phyloP scores from a whole-genome alignment of 2,329 filamentous ascomycete genomes.

The Aspergillus novofumigatus region DNA sequence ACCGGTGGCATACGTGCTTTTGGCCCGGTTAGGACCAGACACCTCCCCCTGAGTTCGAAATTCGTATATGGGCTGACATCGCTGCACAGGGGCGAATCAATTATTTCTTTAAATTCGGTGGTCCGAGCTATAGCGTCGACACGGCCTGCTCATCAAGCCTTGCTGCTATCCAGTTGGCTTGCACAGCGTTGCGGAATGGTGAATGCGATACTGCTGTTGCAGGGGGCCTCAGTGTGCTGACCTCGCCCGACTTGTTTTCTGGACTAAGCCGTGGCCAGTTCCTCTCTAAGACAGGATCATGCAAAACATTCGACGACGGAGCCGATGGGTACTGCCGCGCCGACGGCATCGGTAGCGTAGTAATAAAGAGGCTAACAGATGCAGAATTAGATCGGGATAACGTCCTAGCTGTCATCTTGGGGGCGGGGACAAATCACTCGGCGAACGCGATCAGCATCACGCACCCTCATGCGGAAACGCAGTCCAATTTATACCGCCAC shows the following conservation, averaged over 20 bases:
- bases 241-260: constrained; percentile 73
- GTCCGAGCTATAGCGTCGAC: constrained; percentile 66
- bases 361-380: constrained; percentile 48
- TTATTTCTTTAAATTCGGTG: constrained; percentile 72
- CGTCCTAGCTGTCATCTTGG: constrained; percentile 40
- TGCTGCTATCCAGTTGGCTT: constrained; percentile 67
- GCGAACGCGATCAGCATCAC: constrained; percentile 44
- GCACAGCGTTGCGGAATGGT: constrained; percentile 65
- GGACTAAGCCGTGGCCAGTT: constrained; percentile 56
- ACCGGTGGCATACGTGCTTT: constrained; percentile 59
- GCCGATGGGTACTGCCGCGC: constrained; percentile 55
- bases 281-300: constrained; percentile 38
- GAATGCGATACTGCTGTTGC: constrained; percentile 77
- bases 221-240: constrained; percentile 67
- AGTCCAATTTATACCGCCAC: constrained; percentile 34
- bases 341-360: constrained; percentile 47
- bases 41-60: too few relatives aligned
- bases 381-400: constrained; percentile 48
- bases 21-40: constrained; percentile 39
- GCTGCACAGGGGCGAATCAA: constrained; percentile 51
- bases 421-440: constrained; percentile 41
- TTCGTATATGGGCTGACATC: too few relatives aligned
- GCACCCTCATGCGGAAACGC: constrained; percentile 35
- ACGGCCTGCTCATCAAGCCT: constrained; percentile 72
- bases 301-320: constrained; percentile 46